Evolutionary conservation across 179 eudicot genomes (phyloP), one percentile per base, ranked within the genome.

Genomic region (Camellia oleifera): DNA sequence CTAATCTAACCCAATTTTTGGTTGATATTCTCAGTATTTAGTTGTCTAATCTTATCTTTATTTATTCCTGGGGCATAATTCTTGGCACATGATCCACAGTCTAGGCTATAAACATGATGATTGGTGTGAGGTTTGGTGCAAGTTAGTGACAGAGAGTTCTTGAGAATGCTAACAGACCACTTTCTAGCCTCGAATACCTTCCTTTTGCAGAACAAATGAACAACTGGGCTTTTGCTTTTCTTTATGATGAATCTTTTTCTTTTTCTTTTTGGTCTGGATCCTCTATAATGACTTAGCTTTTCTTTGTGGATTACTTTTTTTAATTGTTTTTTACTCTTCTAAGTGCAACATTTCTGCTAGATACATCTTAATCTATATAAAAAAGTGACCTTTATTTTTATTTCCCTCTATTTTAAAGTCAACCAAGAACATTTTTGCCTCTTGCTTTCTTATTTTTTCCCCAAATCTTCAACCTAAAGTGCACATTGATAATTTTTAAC

Each of bases 101-200:
- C 6, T 26, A 56, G 65, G 77, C 77, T 15, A 75, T 11, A 75
- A 42, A 40, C 80, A 77, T 67, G 64, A 52, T 66, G 40, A 32
- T 32, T 32, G 40, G 40, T 32, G 72, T 48, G 8, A 68, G 56
- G 80, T 40, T 78, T 68, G 72, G 62, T 52, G 66, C 32, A 17
- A 46, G 48, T 32, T 18, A 11, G 74, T 17, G 56, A 10, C 12
- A 11, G 44, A 26, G 32, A 20, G 20, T 18, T 44, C 23, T 78
- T 75, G 74, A 68, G 80, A 69, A 65, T 65, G 72, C 60, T 65
- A 79, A 65, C 15, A 60, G 69, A n/a, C 52, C 68, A 60, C 80
- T 71, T 80, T 83, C 61, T 76, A 69, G 80, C 85, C 74, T 80
- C 80, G 83, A 75, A 71, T 83, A 9, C 82, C 79, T 52, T 81